Base-by-base conservation (phyloP, 2,329 filamentous ascomycete species). In the Elsinoe necatrix region DNA sequence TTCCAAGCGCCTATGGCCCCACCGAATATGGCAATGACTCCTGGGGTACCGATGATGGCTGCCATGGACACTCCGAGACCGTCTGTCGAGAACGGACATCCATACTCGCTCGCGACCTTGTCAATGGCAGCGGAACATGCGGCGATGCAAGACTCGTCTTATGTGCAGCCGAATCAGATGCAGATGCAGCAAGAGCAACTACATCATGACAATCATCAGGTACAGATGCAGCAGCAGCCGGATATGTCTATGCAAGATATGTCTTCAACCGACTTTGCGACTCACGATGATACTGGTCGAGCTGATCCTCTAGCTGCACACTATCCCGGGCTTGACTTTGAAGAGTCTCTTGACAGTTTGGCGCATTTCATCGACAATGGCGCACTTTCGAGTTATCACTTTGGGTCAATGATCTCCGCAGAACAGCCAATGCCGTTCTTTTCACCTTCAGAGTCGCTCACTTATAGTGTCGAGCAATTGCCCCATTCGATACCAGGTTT, bases 351-450 rank as follows among this genome's bases (percentile, higher is more conserved):
- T 20, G 68, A 72, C 45, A 70, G 65, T 56, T 64, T 73, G 1
- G 65, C 71, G 12, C 65, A 66, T 1, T 72, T 72, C 54, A 65
- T 72, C 35, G 69, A 72, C 37, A 68, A 67, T 56, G 71, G 70
- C 21, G 65, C 67, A 2, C 58, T 72, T 16, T 66, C 65, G 1
- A 70, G 69, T 3, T 72, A 72, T 57, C 70, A 72, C 55, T 72
- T 72, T 48, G 63, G 69, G 4, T 69, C 69, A 6, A 55, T 72
- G 55, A 69, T 72, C 57, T 72, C 66, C 39, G 64, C 70, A 4
- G 71, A 73, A 58, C 71, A 73, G 48, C 71, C 71, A 2, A 71
- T 72, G 58, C 71, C 71, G 1, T 71, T 72, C 63, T 72, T 72
- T 58, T 72, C 71, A 4, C 69, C 70, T n/a, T 56, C 41, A 7